A percentile compares a stretch with the other conserved stretches of the same genome.
Conservation (phyloP, 1,139 yeast species). For the Yarrowia galli region DNA sequence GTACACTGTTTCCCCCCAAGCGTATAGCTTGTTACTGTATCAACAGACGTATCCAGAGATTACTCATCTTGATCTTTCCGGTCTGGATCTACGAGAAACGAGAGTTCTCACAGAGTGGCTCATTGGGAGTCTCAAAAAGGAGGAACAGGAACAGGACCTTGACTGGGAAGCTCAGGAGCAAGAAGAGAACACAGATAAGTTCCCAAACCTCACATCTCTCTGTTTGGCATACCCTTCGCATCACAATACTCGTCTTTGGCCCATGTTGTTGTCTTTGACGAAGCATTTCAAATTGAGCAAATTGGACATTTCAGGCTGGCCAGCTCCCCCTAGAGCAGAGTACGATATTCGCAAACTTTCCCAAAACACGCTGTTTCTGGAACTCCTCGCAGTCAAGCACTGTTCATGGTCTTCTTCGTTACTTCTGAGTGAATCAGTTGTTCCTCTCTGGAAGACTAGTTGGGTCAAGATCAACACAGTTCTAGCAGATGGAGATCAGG, state of each 20-base stretch:
- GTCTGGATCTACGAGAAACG: slow-evolving; percentile 15
- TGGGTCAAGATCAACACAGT: slow-evolving; percentile 30
- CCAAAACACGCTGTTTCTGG: slow-evolving; percentile 8
- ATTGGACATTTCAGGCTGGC: slow-evolving; percentile 17
- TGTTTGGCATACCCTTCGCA: slow-evolving; percentile 4
- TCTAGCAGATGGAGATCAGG: background rate
- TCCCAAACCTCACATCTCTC: slow-evolving; percentile 7
- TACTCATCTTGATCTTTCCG: slow-evolving; percentile 7
- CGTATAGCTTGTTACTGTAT: background rate
- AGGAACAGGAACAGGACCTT: background rate
- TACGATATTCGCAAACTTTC: slow-evolving; percentile 9
- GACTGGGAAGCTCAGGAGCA: slow-evolving; percentile 2
- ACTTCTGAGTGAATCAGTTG: background rate
- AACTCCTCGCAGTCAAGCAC: background rate
- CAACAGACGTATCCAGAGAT: background rate
- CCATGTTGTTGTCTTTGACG: background rate
- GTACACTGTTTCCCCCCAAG: background rate
- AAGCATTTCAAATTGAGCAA: slow-evolving; percentile 6
- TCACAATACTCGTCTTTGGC: slow-evolving; percentile 18
- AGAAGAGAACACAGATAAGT: background rate
- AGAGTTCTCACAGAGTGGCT: background rate
- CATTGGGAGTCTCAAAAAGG: too few relatives aligned
- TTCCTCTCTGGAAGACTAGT: background rate
- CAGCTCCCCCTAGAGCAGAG: slow-evolving; percentile 17
- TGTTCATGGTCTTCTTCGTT: background rate